Evolutionary conservation across 805 yeast species (phyloP), one percentile per base, ranked within the genome.

Genomic region (Wickerhamiella shivajii): DNA sequence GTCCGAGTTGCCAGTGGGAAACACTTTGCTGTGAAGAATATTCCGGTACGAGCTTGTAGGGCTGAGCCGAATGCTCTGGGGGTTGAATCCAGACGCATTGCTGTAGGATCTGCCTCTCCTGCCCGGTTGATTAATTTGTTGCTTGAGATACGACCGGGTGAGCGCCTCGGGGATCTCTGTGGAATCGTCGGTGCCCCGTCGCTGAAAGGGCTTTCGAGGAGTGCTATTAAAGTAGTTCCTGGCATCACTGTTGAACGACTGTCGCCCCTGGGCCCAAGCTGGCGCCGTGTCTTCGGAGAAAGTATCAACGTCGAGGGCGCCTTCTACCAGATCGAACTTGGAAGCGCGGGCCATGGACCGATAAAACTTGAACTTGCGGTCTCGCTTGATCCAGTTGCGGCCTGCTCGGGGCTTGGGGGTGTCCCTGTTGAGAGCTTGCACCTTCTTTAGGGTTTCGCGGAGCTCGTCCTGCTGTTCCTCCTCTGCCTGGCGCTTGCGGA

Each of bases 391-490:
- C 26, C 27, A 21, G 12, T 21, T 29, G 5, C 8, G 20, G 8
- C 16, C 17, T 5, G 33, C 15, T 6, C 16, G 9, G n/a, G 25
- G 29, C 4, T 24, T 23, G 4, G 25, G 13, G 3, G 31, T 21
- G 5, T 27, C 31, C n/a, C 31, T 11, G 11, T 20, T 20, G 11
- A 11, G 23, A 20, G 23, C 10, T 11, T 29, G 24, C 30, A 38
- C 34, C 16, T 27, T 26, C 27, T 38, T 37, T 10, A 44, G 34
- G 17, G 44, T 44, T 29, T 36, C 38, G 9, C 35, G 32, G 5
- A 46, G 33, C 10, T 43, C 42, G 18, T 31, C 34, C 8, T 33
- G 39, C 31, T 44, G 48, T 15, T 21, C 15, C 15, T 39, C 44
- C 6, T 37, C 39, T 6, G 27, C 34, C 18, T 37, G 38, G 18